Evolutionary conservation across 108 stramenopile species (phyloP), one percentile per base, ranked within the genome.

Genomic region (Fragilariopsis cylindrus): DNA sequence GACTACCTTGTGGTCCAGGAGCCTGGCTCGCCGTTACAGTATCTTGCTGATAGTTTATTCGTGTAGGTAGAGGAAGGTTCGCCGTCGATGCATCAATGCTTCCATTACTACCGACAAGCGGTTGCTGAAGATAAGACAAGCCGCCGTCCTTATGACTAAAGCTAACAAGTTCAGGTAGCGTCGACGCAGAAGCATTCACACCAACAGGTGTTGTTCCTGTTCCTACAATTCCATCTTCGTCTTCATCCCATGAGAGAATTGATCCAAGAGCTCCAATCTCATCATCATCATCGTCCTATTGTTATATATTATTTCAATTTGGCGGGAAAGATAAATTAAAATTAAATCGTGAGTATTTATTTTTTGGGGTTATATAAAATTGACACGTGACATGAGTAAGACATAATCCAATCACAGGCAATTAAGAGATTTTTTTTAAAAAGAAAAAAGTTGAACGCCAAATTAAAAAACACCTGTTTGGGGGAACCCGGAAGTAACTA

Each of bases 231-330:
- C 72, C 79, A 58, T 87, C 84, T 45, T 87, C 87, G 41, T 87
- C 80, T 45, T 88, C 87, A 49, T 88, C 87, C 87, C 84, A 85
- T 7, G 84, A 82, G 40, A 88, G 77, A 63, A 88, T 82, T 19
- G 82, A 83, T 6, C 83, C 84, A 47, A 87, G 74, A 18, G 83
- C 86, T n/a, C 81, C 83, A 58, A 84, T 80, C 42, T 87, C 86
- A 42, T 85, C 87, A 40, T 88, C 84, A 48, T 83, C 76, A 58
- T 79, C 76, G 66, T 60, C 65, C 44, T 63, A 45, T 64, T 52
- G 41, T 30, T 48, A n/a, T 7, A 63, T 52, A 13, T 52, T 52
- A 13, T 60, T n/a, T 11, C 30, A n/a, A 50, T 54, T 52, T 68
- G 13, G 66, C 30, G 43, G 47, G 43, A 64, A 65, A 47, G 47